Percentiles rank a stretch among this genome's conserved stretches.
Evolutionary conservation across 176 grass and related monocot genomes (phyloP).

Genomic region (Hordeum marinum): DNA sequence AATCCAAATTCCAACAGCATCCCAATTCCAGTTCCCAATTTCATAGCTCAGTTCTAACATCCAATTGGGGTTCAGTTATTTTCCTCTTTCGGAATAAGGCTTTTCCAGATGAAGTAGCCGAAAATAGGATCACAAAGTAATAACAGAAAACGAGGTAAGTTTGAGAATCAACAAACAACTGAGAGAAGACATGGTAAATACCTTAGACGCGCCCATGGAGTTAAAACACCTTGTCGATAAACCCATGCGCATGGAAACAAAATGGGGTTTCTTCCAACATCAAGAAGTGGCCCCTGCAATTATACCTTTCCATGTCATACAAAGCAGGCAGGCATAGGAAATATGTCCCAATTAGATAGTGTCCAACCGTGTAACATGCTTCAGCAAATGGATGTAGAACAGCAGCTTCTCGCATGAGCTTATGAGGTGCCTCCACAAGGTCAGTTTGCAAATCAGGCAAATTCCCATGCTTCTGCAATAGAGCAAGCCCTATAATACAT

Average conservation of each 20-base stretch:
- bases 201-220: constrained; percentile 83
- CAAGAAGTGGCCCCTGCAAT: constrained; percentile 87
- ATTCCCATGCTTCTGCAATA: constrained; percentile 72
- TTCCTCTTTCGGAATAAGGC: neutral
- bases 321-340: constrained; percentile 2
- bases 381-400: constrained; percentile 79
- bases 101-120: neutral
- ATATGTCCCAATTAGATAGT: constrained; percentile 8
- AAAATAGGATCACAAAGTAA: constrained; percentile 9
- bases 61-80: neutral
- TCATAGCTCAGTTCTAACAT: neutral
- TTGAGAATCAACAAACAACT: neutral
- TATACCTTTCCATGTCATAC: constrained; percentile 25
- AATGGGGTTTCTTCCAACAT: constrained; percentile 94
- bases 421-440: constrained; percentile 56
- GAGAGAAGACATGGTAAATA: constrained; percentile 19
- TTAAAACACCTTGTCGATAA: constrained; percentile 91
- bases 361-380: constrained; percentile 86
- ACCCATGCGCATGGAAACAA: constrained; percentile 98
- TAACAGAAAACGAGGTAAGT: neutral
- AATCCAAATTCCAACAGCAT: neutral
- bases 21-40: neutral
- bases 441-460: constrained; percentile 45
- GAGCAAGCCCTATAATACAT: constrained; percentile 67
- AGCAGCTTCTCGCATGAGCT: constrained; percentile 74